Conservation (phyloP, 306 rosid species). For the Myrica gale region DNA sequence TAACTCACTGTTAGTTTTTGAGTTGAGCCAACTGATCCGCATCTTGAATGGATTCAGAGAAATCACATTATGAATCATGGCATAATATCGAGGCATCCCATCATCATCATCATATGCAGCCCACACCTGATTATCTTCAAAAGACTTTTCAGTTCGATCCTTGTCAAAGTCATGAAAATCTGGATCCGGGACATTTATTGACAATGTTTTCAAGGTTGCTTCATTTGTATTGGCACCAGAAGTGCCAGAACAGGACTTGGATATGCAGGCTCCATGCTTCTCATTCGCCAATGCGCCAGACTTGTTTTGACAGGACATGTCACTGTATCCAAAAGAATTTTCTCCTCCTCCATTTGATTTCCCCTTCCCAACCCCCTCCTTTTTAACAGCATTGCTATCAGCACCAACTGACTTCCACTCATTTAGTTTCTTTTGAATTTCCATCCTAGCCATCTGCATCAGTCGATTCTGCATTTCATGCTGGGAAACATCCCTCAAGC, state of each 20-base stretch:
- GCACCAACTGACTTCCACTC: constrained; percentile 31
- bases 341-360: constrained; percentile 27
- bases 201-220: constrained; percentile 35
- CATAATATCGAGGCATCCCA: constrained; percentile 94
- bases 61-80: constrained; percentile 52
- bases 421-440: constrained; percentile 48
- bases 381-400: constrained; percentile 20
- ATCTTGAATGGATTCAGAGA: constrained; percentile 65
- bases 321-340: constrained; percentile 21
- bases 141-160: constrained; percentile 67
- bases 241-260: constrained; percentile 16
- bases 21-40: constrained; percentile 68
- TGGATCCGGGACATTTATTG: constrained; percentile 66
- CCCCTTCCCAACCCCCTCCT: constrained; percentile 18
- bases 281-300: constrained; percentile 4
- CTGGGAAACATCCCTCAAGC: constrained; percentile 36
- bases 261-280: constrained; percentile 23
- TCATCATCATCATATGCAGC: constrained; percentile 70
- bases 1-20: constrained; percentile 57
- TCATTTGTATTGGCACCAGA: constrained; percentile 21
- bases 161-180: constrained; percentile 82
- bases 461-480: constrained; percentile 47
- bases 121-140: constrained; percentile 74
- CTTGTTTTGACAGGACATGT: constrained; percentile 4
- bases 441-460: constrained; percentile 61